Percentiles rank a stretch among this genome's conserved stretches.
Conservation (phyloP, 805 yeast species). For the Lipomyces anomalus region DNA sequence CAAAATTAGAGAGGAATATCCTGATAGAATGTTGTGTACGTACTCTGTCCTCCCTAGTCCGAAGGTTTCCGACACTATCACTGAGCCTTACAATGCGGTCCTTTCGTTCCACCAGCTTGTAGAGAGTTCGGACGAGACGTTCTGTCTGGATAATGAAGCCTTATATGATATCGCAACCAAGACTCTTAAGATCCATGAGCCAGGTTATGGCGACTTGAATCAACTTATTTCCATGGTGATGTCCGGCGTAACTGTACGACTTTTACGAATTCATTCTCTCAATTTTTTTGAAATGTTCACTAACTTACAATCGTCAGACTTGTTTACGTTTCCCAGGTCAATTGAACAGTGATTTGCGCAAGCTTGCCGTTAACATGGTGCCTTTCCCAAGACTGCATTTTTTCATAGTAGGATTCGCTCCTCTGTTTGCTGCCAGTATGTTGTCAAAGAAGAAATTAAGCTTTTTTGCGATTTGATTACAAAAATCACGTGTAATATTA, state of each 20-base stretch:
- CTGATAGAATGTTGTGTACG: slow-evolving; percentile 94
- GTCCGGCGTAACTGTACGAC: slow-evolving; percentile 84
- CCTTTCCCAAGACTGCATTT: slow-evolving; percentile 95
- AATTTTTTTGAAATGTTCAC: too few relatives aligned
- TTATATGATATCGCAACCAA: slow-evolving; percentile 82
- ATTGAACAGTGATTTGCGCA: slow-evolving; percentile 85
- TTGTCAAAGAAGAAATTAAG: neutral
- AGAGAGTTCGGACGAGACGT: slow-evolving; percentile 86
- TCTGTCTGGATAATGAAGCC: slow-evolving; percentile 94
- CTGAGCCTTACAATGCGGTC: slow-evolving; percentile 92
- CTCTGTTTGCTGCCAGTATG: slow-evolving; percentile 56
- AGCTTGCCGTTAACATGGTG: slow-evolving; percentile 87
- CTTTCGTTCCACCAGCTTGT: slow-evolving; percentile 86
- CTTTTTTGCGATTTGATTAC: too few relatives aligned
- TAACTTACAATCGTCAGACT: slow-evolving; percentile 42
- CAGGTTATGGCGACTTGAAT: slow-evolving; percentile 73
- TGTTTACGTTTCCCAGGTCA: slow-evolving; percentile 94
- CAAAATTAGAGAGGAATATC: slow-evolving; percentile 84
- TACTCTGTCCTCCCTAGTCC: slow-evolving; percentile 92
- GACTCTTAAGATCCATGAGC: slow-evolving; percentile 75
- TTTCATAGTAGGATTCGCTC: slow-evolving; percentile 94
- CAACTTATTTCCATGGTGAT: slow-evolving; percentile 80
- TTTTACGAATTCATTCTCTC: too few relatives aligned
- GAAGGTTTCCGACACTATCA: slow-evolving; percentile 86
- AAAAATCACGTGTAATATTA: too few relatives aligned